Evolutionary conservation across 192 early-diverging fungal genomes (phyloP), one percentile per base, ranked within the genome.

Genomic region (Gonapodya sp.): DNA sequence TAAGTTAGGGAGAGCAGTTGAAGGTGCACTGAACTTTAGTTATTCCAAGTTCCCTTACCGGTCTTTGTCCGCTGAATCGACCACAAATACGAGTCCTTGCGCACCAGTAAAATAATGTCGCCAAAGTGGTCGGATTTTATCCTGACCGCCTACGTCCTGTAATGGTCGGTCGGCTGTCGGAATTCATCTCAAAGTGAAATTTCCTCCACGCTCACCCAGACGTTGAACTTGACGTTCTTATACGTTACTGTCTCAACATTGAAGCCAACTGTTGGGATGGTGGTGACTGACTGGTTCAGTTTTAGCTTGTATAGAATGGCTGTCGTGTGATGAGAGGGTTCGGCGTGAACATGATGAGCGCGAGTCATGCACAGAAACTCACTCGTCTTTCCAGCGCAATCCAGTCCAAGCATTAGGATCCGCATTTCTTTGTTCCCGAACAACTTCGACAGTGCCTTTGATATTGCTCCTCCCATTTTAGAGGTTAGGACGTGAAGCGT

Each of bases 191-290:
- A 64, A 64, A 64, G 46, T 64, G 46, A 77, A 72, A 72, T 72
- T 77, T 2, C 30, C 8, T 14, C 16, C 18, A 8, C 8, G 8
- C 75, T 77, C 75, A 34, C 75, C 96, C 96, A 98, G 83, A 98
- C 94, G 64, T 94, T 96, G 88, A 98, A 99, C 85, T 90, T 94
- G 88, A 96, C 95, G 92, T 96, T 97, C 90, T 96, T 97, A 92
- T 98, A 97, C 86, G 94, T 93, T 82, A 98, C 96, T 73, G 94
- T 96, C 89, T 98, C 97, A 82, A 97, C 96, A 85, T 98, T 98
- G 89, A 98, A 97, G 78, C 97, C 97, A 89, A 85, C 90, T 75
- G 64, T n/a, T 35, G 33, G 78, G 36, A 84, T 77, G 16, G 88
- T 89, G 8, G 85, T 87, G 81, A 89, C 87, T 31, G 83, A 85